These are phyloP conservation scores for Dendrocalamus latiflorus DNA, from an alignment of 202 grass and related monocot species.

Conservation along the genomic window DNA sequence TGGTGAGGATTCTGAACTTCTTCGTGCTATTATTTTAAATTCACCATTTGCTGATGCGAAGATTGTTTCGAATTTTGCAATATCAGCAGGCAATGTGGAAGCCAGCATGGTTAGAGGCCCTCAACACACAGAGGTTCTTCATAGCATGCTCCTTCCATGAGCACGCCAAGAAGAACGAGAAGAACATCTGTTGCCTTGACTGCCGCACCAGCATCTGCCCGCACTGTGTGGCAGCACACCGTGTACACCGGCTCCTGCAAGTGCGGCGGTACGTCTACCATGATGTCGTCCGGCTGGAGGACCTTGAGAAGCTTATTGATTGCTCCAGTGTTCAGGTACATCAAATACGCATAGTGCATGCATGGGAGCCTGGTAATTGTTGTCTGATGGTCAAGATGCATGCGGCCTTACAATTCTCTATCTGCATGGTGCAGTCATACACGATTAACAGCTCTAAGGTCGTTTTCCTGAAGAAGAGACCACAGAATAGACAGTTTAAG, in stretches of 20 bases:
- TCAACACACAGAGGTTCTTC: conserved; percentile 77
- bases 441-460: conserved; percentile 97
- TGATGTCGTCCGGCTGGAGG: conserved; percentile 83
- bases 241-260: conserved; percentile 75
- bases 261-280: conserved; percentile 97
- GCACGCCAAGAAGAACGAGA: conserved; percentile 90
- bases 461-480: conserved; percentile 95
- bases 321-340: conserved; percentile 91
- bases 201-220: conserved; percentile 98
- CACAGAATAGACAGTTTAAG: conserved; percentile 95
- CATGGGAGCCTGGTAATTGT: not conserved
- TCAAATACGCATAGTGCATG: conserved; percentile 24
- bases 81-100: conserved; percentile 61
- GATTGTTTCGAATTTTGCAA: conserved; percentile 17
- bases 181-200: conserved; percentile 93
- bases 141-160: conserved; percentile 72
- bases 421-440: conserved; percentile 67
- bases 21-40: not conserved
- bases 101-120: conserved; percentile 88
- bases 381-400: conserved; percentile 26
- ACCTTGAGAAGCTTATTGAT: conserved; percentile 90
- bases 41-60: conserved; percentile 26
- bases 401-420: conserved; percentile 34
- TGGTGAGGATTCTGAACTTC: conserved; percentile 49
- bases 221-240: conserved; percentile 76